These are phyloP conservation scores for Nemania bipapillata DNA, from an alignment of 2,329 filamentous ascomycete species.

Conservation along the genomic window DNA sequence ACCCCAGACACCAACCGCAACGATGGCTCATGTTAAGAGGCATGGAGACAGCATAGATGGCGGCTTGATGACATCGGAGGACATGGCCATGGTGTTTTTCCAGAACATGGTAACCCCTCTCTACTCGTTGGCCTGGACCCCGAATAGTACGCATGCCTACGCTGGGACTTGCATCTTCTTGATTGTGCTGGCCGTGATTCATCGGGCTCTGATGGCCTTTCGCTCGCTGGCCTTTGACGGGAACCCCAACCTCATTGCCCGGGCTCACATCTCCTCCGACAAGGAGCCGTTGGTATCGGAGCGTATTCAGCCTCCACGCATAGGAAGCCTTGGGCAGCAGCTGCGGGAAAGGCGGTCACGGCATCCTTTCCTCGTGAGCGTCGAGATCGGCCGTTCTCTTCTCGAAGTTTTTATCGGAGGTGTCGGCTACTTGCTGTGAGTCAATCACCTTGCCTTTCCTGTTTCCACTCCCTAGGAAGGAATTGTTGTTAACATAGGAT, in stretches of 20 bases:
- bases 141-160: conserved; percentile 75
- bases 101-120: conserved; percentile 72
- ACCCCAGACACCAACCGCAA: neutral
- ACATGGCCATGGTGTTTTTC: conserved; percentile 58
- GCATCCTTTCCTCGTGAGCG: conserved; percentile 45
- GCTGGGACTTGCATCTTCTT: conserved; percentile 93
- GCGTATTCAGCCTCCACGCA: conserved; percentile 21
- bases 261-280: neutral
- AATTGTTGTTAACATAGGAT: neutral
- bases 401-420: conserved; percentile 47
- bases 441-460: conserved; percentile 10
- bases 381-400: conserved; percentile 43
- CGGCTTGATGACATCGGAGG: conserved; percentile 42
- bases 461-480: neutral
- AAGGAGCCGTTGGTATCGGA: conserved; percentile 23
- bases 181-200: conserved; percentile 75
- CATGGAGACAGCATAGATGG: conserved; percentile 27
- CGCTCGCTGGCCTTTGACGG: conserved; percentile 40
- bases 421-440: conserved; percentile 49
- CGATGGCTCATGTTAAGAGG: conserved; percentile 19
- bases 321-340: conserved; percentile 38
- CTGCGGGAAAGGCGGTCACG: conserved; percentile 36
- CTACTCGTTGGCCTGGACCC: conserved; percentile 78
- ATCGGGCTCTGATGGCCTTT: conserved; percentile 75
- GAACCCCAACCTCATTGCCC: conserved; percentile 24